Evolutionary conservation across 192 early-diverging fungal species (phyloP).

Genomic region (Gamsiella multidivaricata): DNA sequence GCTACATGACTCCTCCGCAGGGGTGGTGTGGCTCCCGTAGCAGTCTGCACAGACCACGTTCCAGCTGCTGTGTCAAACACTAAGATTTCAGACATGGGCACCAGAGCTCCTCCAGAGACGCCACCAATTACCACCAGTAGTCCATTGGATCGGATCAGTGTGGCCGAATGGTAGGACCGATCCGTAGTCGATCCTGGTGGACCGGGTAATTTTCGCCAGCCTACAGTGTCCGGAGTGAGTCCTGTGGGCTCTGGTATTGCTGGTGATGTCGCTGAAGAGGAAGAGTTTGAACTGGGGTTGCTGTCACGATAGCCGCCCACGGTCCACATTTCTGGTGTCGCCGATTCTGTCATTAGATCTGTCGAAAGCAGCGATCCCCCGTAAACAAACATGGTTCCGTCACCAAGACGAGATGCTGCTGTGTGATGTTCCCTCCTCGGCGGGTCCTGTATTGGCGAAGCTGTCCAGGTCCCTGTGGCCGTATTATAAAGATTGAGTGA

Average conservation of each 20-base stretch:
- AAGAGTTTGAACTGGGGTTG: constrained; percentile 8
- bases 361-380: constrained; percentile 35
- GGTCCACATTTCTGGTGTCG: constrained; percentile 32
- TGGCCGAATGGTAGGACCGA: constrained; percentile 36
- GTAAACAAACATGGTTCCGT: constrained; percentile 40
- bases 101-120: constrained; percentile 22
- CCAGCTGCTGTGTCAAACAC: constrained; percentile 37
- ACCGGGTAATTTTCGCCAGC: constrained; percentile 27
- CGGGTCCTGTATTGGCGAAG: constrained; percentile 34
- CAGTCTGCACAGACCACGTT: constrained; percentile 40
- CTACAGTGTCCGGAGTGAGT: constrained; percentile 21
- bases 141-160: constrained; percentile 35
- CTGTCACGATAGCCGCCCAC: constrained; percentile 27
- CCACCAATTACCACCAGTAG: constrained; percentile 42
- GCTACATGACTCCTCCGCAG: constrained; percentile 41
- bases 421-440: constrained; percentile 35
- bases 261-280: not conserved
- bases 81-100: constrained; percentile 36
- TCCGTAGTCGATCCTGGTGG: constrained; percentile 6
- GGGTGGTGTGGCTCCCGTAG: constrained; percentile 38
- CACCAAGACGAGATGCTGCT: constrained; percentile 23
- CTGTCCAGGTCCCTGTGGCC: constrained; percentile 10
- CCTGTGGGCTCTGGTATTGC: constrained; percentile 22
- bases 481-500: constrained; percentile 36
- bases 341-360: constrained; percentile 14